A percentile compares a stretch with the other conserved stretches of the same genome.
Conservation (phyloP, 2,329 filamentous ascomycete genomes). For the Ophiostoma fasciatum region DNA sequence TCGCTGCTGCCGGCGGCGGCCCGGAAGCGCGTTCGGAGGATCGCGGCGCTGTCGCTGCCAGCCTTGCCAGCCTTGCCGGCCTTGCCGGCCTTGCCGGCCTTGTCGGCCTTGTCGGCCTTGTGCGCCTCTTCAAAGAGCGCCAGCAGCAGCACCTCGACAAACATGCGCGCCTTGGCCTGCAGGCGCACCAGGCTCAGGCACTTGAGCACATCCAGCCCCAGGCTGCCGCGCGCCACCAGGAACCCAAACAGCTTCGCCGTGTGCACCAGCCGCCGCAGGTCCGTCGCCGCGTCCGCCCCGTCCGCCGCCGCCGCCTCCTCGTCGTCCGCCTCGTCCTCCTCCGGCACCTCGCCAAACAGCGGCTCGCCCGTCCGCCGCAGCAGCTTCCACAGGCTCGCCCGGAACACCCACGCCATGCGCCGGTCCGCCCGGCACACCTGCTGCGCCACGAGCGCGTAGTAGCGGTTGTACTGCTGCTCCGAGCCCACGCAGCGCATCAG, state of each 20-base stretch:
- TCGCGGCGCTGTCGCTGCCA: not conserved
- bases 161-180: slow-evolving; percentile 59
- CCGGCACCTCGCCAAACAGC: slow-evolving; percentile 49
- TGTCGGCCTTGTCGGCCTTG: slow-evolving; percentile 18
- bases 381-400: slow-evolving; percentile 73
- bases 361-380: slow-evolving; percentile 78
- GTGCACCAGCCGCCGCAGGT: slow-evolving; percentile 35
- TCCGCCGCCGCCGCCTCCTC: slow-evolving; percentile 37
- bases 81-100: slow-evolving; percentile 24
- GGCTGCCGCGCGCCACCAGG: slow-evolving; percentile 29
- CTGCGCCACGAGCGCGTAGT: slow-evolving; percentile 75
- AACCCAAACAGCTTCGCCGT: slow-evolving; percentile 39
- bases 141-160: slow-evolving; percentile 69
- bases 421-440: slow-evolving; percentile 57
- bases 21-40: slow-evolving; percentile 50
- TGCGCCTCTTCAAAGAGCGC: slow-evolving; percentile 56
- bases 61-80: slow-evolving; percentile 24
- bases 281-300: slow-evolving; percentile 27
- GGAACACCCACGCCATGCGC: slow-evolving; percentile 68
- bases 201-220: slow-evolving; percentile 40
- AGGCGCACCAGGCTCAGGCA: slow-evolving; percentile 67
- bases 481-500: slow-evolving; percentile 75
- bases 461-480: slow-evolving; percentile 78
- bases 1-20: slow-evolving; percentile 47
- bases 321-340: slow-evolving; percentile 37